phyloP scores from a whole-genome alignment of 805 yeast species.

The Kregervanrija pseudodelftensis region DNA sequence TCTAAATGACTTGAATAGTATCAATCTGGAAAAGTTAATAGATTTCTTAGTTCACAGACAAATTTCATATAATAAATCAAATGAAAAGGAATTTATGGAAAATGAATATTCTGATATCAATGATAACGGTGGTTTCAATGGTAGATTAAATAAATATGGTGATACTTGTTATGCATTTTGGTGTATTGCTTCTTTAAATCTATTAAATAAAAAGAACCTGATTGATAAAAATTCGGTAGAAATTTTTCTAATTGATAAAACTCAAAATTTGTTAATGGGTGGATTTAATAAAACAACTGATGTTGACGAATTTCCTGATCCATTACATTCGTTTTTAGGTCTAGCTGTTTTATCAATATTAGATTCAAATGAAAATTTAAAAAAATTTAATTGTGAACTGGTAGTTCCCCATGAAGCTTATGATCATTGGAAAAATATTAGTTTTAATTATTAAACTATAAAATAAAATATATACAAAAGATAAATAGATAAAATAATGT shows the following conservation, averaged over 20 bases:
- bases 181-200: slow-evolving; percentile 53
- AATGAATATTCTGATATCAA: slow-evolving; percentile 31
- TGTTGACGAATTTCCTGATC: slow-evolving; percentile 54
- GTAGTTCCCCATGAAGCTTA: slow-evolving; percentile 19
- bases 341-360: slow-evolving; percentile 44
- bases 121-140: slow-evolving; percentile 78
- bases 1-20: slow-evolving; percentile 16
- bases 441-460: not conserved
- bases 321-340: slow-evolving; percentile 60
- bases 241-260: slow-evolving; percentile 40
- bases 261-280: slow-evolving; percentile 61
- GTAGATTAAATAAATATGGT: slow-evolving; percentile 74
- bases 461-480: not conserved
- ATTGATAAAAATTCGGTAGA: slow-evolving; percentile 30
- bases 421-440: slow-evolving; percentile 13
- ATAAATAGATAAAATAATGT: not conserved
- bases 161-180: slow-evolving; percentile 90
- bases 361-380: slow-evolving; percentile 9
- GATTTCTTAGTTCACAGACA: slow-evolving; percentile 66
- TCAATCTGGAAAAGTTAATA: slow-evolving; percentile 34
- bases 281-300: slow-evolving; percentile 67
- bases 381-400: slow-evolving; percentile 13
- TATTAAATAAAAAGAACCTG: slow-evolving; percentile 30
- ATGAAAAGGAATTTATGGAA: slow-evolving; percentile 19
- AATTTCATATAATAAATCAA: slow-evolving; percentile 31